phyloP scores from a whole-genome alignment of 805 yeast genomes.

The Sporopachydermia quercuum region DNA sequence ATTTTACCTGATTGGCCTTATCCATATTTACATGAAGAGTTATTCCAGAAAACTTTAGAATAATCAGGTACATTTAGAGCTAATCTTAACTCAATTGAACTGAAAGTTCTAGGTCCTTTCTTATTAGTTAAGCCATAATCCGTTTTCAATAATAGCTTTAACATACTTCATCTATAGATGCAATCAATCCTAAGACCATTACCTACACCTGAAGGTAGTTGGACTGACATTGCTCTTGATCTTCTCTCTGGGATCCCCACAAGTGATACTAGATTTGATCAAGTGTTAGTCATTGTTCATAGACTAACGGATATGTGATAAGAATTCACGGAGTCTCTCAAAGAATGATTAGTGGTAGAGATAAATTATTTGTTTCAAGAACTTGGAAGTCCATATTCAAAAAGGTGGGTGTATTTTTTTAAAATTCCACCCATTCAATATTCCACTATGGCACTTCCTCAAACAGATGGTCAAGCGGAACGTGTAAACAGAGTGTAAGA shows the following conservation, averaged over 20 bases:
- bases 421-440: slow-evolving; percentile 8
- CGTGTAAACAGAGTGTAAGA: slow-evolving; percentile 4
- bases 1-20: no score
- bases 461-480: slow-evolving; percentile 13
- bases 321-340: slow-evolving; percentile 10
- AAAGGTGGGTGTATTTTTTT: slow-evolving; percentile 4
- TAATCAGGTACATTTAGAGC: no score
- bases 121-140: no score
- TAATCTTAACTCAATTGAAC: no score
- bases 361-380: slow-evolving; percentile 5
- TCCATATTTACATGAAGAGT: no score
- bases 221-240: slow-evolving; percentile 9
- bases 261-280: slow-evolving; percentile 4
- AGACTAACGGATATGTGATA: slow-evolving; percentile 8
- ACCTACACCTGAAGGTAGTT: slow-evolving; percentile 6
- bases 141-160: no score
- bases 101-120: no score
- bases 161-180: no score
- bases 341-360: slow-evolving; percentile 10
- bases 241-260: slow-evolving; percentile 9
- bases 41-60: no score
- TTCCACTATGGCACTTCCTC: slow-evolving; percentile 8
- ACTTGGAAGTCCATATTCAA: slow-evolving; percentile 8
- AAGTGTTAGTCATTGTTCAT: slow-evolving; percentile 11
- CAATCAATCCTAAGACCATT: slow-evolving; percentile 8